Percentiles rank a stretch among this genome's conserved stretches.
Conservation (phyloP, 495 filamentous ascomycete species). For the Oidiodendron maius region DNA sequence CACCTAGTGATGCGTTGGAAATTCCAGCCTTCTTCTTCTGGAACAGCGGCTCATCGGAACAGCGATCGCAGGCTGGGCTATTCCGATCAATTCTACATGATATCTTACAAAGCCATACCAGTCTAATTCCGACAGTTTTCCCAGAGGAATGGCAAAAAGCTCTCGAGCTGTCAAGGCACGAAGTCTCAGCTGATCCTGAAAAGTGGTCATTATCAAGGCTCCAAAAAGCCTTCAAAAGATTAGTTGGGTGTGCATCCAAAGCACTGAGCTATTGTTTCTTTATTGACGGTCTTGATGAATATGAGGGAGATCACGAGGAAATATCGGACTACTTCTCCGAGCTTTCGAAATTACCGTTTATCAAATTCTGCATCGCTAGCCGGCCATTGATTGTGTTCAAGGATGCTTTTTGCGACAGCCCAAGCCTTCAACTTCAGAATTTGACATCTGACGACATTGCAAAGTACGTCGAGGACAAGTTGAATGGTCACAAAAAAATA, state of each 20-base stretch:
- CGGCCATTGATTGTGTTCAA: slow-evolving; percentile 25
- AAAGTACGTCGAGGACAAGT: slow-evolving; percentile 4
- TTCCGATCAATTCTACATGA: slow-evolving; percentile 22
- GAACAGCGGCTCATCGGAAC: slow-evolving; percentile 21
- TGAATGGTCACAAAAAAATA: background rate
- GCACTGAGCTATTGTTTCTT: too few species aligned
- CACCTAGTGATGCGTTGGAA: background rate
- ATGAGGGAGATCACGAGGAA: slow-evolving; percentile 19
- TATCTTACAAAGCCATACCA: slow-evolving; percentile 9
- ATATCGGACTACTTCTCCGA: slow-evolving; percentile 18
- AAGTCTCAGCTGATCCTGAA: background rate
- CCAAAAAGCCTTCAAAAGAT: background rate
- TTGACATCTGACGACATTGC: slow-evolving; percentile 7
- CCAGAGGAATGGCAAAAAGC: slow-evolving; percentile 6
- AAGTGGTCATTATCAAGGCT: too few species aligned
- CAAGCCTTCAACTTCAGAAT: slow-evolving; percentile 6
- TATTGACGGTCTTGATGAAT: slow-evolving; percentile 35
- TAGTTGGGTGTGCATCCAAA: slow-evolving; percentile 16
- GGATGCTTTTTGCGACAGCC: slow-evolving; percentile 1
- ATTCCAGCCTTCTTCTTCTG: slow-evolving; percentile 30
- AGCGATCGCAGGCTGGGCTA: slow-evolving; percentile 25
- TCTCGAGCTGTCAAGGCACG: background rate
- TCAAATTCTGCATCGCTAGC: slow-evolving; percentile 32
- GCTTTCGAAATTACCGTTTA: background rate
- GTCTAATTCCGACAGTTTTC: slow-evolving; percentile 16